These are phyloP conservation scores for Wallacemonas sp. DNA, from an alignment of 208 protist species.

Conservation along the genomic window DNA sequence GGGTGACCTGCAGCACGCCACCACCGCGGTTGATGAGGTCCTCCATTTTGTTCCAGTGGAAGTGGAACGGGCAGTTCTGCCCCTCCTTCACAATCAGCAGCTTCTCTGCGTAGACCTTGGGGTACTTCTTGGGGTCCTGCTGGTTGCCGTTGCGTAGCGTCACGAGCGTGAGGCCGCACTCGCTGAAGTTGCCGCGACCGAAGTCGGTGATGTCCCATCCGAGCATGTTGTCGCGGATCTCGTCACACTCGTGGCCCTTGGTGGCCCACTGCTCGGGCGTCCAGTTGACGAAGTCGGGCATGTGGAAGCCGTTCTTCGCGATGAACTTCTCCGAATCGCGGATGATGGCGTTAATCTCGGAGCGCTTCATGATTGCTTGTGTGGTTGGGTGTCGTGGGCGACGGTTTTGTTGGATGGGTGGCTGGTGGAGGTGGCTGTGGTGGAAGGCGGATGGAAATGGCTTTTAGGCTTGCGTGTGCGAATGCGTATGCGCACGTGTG, in stretches of 20 bases:
- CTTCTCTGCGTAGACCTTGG: slow-evolving; percentile 11
- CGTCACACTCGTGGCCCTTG: slow-evolving; percentile 11
- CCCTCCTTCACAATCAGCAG: slow-evolving; percentile 10
- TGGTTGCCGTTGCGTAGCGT: slow-evolving; percentile 12
- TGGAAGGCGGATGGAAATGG: not conserved
- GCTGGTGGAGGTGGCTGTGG: not conserved
- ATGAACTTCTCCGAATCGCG: slow-evolving; percentile 19
- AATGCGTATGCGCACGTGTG: too few species aligned
- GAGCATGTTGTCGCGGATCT: slow-evolving; percentile 14
- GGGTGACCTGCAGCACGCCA: slow-evolving; percentile 7
- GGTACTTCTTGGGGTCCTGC: slow-evolving; percentile 4
- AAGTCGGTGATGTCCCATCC: slow-evolving; percentile 21
- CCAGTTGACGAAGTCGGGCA: slow-evolving; percentile 19
- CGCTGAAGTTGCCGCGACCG: slow-evolving; percentile 10
- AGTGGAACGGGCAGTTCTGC: slow-evolving; percentile 15
- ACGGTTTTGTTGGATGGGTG: not conserved
- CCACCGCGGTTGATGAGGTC: slow-evolving; percentile 20
- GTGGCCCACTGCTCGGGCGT: slow-evolving; percentile 9
- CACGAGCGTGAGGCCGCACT: slow-evolving; percentile 13
- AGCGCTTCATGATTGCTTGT: slow-evolving; percentile 15
- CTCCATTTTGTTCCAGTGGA: slow-evolving; percentile 17
- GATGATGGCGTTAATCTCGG: slow-evolving; percentile 16
- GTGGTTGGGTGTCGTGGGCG: not conserved
- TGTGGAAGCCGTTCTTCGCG: slow-evolving; percentile 9
- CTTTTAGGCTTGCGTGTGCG: not conserved